Base-by-base conservation (phyloP, 768 basidiomycete species). In the Serendipita indica region DNA sequence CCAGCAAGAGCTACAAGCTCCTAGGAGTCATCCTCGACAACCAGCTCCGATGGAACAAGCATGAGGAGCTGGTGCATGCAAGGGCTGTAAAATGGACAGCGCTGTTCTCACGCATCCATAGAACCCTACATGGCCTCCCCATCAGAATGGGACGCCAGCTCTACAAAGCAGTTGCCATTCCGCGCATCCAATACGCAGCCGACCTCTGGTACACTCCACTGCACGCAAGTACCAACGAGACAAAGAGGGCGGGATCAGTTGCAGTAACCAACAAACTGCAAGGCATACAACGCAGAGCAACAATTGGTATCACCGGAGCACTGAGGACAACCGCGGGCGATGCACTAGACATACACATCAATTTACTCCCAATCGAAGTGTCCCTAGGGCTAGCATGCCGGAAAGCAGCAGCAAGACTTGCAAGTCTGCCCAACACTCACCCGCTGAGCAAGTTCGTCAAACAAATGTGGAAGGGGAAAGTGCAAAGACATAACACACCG, bases 1-100 rank as follows among this genome's bases (percentile, higher is more conserved):
- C 10, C 3, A 25, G 25, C 57, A 7, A 18, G 13, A 12, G 3
- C n/a, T 18, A 39, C 37, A 68, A 66, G 33, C 69, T 69, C 58
- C 65, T 73, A 0, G 73, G 72, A 0, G 60, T 74, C 12, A 18
- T 39, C 18, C 12, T 39, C 13, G 35, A 39, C 35, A 18, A 39
- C 13, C 12, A 39, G 35, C 61, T 74, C 2, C 20, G 61, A 0
- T 73, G 66, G 61, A 60, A 65, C 5, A 58, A 64, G 33, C 69
- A 70, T 20, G 33, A 41, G 7, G 32, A 57, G 13, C 22, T 56
- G 7, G 58, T 52, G 4, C 27, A 60, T 7, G 39, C 14, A 18
- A 66, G 46, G 39, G 58, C 28, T 0, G 34, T 28, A 5, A 33
- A 34, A n/a, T 63, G 30, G 13, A 37, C 61, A 0, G 13, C 33